phyloP scores from a whole-genome alignment of 768 basidiomycete genomes.

The Podaxis pistillaris region DNA sequence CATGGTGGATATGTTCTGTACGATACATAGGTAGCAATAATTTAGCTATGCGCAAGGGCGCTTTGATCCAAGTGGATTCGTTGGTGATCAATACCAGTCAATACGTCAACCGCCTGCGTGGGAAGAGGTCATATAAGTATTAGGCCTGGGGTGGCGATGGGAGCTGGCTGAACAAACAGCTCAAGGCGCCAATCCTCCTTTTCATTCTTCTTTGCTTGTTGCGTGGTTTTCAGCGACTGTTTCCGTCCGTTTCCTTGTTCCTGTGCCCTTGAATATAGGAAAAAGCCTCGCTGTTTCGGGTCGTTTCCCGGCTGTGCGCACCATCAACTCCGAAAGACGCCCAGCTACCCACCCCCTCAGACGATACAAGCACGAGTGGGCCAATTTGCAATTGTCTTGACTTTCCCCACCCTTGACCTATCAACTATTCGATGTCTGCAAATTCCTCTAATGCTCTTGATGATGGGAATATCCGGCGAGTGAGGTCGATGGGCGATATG shows the following conservation, averaged over 20 bases:
- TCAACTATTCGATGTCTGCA: slow-evolving; percentile 18
- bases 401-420: background rate
- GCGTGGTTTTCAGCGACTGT: background rate
- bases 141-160: too few species aligned
- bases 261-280: background rate
- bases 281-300: background rate
- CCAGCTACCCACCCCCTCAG: background rate
- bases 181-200: background rate
- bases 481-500: slow-evolving; percentile 39
- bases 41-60: background rate
- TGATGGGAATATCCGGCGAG: slow-evolving; percentile 32
- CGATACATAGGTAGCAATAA: background rate
- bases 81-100: background rate
- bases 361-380: background rate
- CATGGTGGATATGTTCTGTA: background rate
- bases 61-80: background rate
- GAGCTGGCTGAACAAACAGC: background rate
- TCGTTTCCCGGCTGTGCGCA: background rate
- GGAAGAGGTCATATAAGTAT: too few species aligned
- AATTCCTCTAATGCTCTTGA: slow-evolving; percentile 18
- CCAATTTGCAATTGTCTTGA: background rate
- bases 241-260: background rate
- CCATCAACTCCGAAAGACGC: background rate
- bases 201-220: background rate
- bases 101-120: too few species aligned